Evolutionary conservation across 1,284 basidiomycete species (phyloP), one percentile per base, ranked within the genome.

Genomic region (Microstroma glucosiphilum): DNA sequence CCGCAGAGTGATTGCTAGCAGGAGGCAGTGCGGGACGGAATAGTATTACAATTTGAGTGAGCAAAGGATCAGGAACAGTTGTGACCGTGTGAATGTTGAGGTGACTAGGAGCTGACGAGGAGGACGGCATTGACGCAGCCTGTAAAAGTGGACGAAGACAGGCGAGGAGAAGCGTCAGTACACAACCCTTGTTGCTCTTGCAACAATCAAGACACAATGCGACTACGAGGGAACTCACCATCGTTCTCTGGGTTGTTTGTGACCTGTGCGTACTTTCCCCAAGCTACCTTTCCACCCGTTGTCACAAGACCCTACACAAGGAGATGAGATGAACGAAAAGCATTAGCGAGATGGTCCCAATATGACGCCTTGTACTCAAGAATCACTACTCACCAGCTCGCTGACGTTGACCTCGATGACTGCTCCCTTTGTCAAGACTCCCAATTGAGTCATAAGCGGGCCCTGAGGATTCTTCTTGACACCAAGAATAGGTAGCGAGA

Each of bases 381-480:
- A 53, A 48, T 17, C 43, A 3, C 6, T 12, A 48, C 43, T 48
- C 43, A 48, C 43, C 37, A 77, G 67, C 60, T 77, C 73, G 17
- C 70, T 72, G 13, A 75, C 94, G 78, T 99, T 98, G 76, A 98
- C 94, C 80, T 99, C 96, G 72, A 99, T 88, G 69, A 99, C 89
- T 6, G 96, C 98, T 67, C 96, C 96, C 81, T 98, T 98, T 3
- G 96, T 98, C 81, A 99, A 85, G 23, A 99, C 96, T 66, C 96
- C 96, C 23, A 94, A 86, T 61, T 84, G 82, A 12, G 83, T 84
- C 79, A 94, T 94, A 86, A 98, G 91, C 0, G 96, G 96, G 26
- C 92, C 96, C 79, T 98, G 94, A 13, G 96, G 96, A 79, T 99
- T 99, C 84, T 98, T 98, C 85, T 98, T 99, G 68, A 99, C 94